phyloP scores from a whole-genome alignment of 805 yeast species.

The Suhomyces prunicola region DNA sequence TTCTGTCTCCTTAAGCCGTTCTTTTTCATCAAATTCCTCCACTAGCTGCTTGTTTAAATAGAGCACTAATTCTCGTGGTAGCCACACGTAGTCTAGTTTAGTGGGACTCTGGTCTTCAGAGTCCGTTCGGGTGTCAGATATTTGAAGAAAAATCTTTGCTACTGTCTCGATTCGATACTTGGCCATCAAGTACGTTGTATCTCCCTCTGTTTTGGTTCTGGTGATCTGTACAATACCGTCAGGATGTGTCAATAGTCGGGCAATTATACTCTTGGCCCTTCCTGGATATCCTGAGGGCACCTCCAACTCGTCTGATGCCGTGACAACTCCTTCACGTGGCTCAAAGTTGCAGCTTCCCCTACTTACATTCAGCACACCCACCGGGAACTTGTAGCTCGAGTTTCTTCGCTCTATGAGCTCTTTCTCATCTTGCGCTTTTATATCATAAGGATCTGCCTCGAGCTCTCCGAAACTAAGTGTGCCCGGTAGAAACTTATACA shows the following conservation, averaged over 20 bases:
- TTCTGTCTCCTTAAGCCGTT: neutral
- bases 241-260: constrained; percentile 8
- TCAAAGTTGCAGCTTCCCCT: neutral
- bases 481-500: constrained; percentile 25
- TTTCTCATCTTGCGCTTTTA: neutral
- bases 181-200: constrained; percentile 16
- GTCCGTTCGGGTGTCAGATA: neutral
- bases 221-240: constrained; percentile 5
- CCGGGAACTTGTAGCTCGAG: neutral
- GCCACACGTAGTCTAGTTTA: constrained; percentile 13
- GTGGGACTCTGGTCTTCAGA: constrained; percentile 4
- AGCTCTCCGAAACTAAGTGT: constrained; percentile 26
- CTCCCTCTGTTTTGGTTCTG: constrained; percentile 13
- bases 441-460: neutral
- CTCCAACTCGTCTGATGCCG: neutral
- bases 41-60: constrained; percentile 14
- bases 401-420: neutral
- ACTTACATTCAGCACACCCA: neutral
- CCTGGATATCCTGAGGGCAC: neutral
- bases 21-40: constrained; percentile 7
- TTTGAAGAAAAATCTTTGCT: constrained; percentile 12
- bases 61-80: constrained; percentile 18
- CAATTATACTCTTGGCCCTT: constrained; percentile 11
- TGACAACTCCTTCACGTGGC: neutral
- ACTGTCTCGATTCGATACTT: constrained; percentile 13